Evolutionary conservation across 495 filamentous ascomycete genomes (phyloP), one percentile per base, ranked within the genome.

Genomic region (Neurospora africana): DNA sequence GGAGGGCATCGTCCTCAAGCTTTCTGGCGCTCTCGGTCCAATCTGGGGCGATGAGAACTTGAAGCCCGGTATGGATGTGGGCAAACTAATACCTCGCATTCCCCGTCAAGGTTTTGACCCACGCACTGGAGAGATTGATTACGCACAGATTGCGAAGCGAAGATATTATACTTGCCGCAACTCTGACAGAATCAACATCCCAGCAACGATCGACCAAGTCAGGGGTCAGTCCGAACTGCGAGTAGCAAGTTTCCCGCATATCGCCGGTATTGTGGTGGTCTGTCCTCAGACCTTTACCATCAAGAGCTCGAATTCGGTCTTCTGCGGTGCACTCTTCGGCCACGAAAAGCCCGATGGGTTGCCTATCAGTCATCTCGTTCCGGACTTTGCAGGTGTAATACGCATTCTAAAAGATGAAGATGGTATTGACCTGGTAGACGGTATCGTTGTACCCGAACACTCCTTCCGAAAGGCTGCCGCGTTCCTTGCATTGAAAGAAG

Each of bases 391-490:
- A 76, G 87, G 89, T 73, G 87, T 97, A 35, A 83, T 99, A 58
- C 85, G 88, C 67, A 86, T 95, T 65, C 84, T 99, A 69, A 92
- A 88, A 5, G 92, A 97, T 70, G 93, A 98, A 76, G 95, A 98
- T 74, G 87, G 92, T 53, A 85, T 97, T 68, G 83, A 86, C 30
- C 85, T 98, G 23, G 86, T 91, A 19, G 96, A 99, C 79, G 96
- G 95, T n/a, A 93, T 98, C 70, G 94, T 99, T 37, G 90, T 99
- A 69, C 96, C 95, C 6, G 95, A 99, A 81, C 93, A 97, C 78
- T 95, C 91, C 72, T 98, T 98, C 80, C 89, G 96, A 43, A 91
- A 94, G 69, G 96, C 95, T 17, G 87, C 93, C 74, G 93, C 92
- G 1, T 86, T 96, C 68, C 86, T 97, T 19, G 90, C 92, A 6